Evolutionary conservation across 2,329 filamentous ascomycete species (phyloP), one percentile per base, ranked within the genome.

Genomic region (Fonsecaea pedrosoi): DNA sequence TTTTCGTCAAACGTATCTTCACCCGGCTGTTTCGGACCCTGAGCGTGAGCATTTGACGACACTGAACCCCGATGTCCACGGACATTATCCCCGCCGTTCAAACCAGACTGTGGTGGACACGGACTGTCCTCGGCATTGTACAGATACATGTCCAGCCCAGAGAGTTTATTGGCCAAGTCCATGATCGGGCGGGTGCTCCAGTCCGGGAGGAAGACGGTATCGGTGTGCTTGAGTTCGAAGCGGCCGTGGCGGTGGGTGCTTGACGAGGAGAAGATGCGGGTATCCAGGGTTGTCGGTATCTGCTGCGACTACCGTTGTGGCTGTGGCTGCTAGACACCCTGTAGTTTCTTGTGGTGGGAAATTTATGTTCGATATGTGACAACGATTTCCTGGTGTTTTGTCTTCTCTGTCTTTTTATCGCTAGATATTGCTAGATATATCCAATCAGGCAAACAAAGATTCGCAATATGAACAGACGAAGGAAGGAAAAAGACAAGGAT

Each of bases 101-200:
- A 21, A 18, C 35, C 48, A 5, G 21, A 37, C 2, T 21, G 8
- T 25, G 25, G 25, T 25, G 3, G 3, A 18, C 15, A 45, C 9
- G 32, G 38, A 21, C 54, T 34, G 12, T 65, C 54, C n/a, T 60
- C 62, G 6, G 21, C 21, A 35, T 59, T 32, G 35, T 65, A 54
- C 4, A 37, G 32, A 30, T 21, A 4, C 32, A 45, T 54, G 48
- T 60, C 62, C 9, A 65, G 48, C 25, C 62, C 56, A 12, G 62
- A 42, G n/a, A 54, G 3, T 4, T 10, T 54, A 13, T 45, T 54
- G 13, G 48, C 56, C 32, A 60, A 5, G 38, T 45, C 32, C 34
- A 60, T n/a, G 40, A 60, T 34, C 4, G 21, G 56, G 6, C 18
- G 15, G 1, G 30, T 21, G n/a, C 48, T 30, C 48, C 42, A 37